Conservation (phyloP, 768 basidiomycete genomes). For the Boletus vinaceobasis region DNA sequence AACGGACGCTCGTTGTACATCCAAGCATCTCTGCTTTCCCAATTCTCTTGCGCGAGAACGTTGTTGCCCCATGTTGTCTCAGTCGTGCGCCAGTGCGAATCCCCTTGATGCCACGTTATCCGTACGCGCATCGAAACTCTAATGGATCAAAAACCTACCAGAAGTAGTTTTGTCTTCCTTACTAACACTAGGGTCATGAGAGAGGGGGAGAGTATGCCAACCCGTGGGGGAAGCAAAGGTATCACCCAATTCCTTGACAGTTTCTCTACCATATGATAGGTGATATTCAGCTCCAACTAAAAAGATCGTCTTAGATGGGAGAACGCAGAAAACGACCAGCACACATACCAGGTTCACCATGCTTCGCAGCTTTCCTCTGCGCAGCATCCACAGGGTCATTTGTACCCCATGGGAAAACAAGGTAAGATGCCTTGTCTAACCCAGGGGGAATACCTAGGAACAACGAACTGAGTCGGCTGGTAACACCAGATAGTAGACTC, state of each 20-base stretch:
- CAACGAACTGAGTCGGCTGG: neutral
- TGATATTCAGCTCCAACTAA: constrained; percentile 3
- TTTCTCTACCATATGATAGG: constrained; percentile 21
- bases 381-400: constrained; percentile 74
- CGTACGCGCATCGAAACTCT: too few relatives aligned
- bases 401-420: constrained; percentile 75
- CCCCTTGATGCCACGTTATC: constrained; percentile 7
- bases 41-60: constrained; percentile 93
- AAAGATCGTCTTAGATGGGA: too few relatives aligned
- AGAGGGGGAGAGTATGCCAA: constrained; percentile 83
- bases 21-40: constrained; percentile 68
- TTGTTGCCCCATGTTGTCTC: constrained; percentile 89
- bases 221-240: constrained; percentile 78
- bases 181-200: constrained; percentile 54
- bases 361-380: constrained; percentile 12
- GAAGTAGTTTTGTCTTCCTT: constrained; percentile 8
- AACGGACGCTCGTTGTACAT: constrained; percentile 78
- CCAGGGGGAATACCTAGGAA: constrained; percentile 7
- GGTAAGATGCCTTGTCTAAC: constrained; percentile 46
- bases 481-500: neutral
- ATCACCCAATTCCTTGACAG: constrained; percentile 70
- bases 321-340: neutral
- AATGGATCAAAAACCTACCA: constrained; percentile 3
- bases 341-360: constrained; percentile 14
- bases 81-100: constrained; percentile 54